Evolutionary conservation across 352 stramenopile genomes (phyloP).

Genomic region (Phytopythium oedochilum): DNA sequence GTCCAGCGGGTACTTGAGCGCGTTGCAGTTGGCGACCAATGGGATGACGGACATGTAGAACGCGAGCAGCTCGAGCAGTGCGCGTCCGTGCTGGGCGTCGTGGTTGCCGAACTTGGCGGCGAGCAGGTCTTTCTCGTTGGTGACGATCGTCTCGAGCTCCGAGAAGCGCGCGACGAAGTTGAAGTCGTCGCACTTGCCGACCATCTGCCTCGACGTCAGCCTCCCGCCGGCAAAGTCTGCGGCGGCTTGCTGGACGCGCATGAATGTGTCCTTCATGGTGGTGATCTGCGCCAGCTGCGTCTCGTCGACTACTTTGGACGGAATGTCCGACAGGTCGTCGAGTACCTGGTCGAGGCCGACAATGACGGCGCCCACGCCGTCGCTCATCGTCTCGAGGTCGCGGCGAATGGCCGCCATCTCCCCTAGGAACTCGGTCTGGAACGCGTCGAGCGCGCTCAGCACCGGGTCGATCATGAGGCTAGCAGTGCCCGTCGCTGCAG

Average conservation of each 20-base stretch:
- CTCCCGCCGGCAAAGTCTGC: constrained; percentile 28
- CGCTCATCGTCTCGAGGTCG: constrained; percentile 19
- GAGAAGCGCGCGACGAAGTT: constrained; percentile 34
- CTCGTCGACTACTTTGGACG: constrained; percentile 35
- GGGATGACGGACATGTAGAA: constrained; percentile 47
- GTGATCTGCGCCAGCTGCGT: constrained; percentile 39
- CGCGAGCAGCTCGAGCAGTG: constrained; percentile 25
- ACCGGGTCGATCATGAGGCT: constrained; percentile 22
- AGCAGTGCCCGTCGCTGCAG: constrained; percentile 9
- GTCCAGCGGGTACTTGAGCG: constrained; percentile 40
- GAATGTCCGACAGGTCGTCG: constrained; percentile 27
- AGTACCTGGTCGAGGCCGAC: constrained; percentile 29
- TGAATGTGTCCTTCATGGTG: constrained; percentile 49
- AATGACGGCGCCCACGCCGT: constrained; percentile 23
- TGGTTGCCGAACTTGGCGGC: constrained; percentile 23
- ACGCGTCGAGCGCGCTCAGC: constrained; percentile 18
- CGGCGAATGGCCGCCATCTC: constrained; percentile 25
- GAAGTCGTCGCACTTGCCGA: constrained; percentile 45
- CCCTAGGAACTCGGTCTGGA: constrained; percentile 17
- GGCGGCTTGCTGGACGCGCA: constrained; percentile 20
- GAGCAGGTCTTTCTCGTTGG: constrained; percentile 30
- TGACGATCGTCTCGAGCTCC: constrained; percentile 40
- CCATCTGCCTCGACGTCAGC: constrained; percentile 31
- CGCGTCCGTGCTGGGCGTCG: constrained; percentile 17
- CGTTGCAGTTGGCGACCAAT: constrained; percentile 41